Evolutionary conservation across 176 grass and related monocot genomes (phyloP).

Genomic region (Echinochloa phyllopogon): DNA sequence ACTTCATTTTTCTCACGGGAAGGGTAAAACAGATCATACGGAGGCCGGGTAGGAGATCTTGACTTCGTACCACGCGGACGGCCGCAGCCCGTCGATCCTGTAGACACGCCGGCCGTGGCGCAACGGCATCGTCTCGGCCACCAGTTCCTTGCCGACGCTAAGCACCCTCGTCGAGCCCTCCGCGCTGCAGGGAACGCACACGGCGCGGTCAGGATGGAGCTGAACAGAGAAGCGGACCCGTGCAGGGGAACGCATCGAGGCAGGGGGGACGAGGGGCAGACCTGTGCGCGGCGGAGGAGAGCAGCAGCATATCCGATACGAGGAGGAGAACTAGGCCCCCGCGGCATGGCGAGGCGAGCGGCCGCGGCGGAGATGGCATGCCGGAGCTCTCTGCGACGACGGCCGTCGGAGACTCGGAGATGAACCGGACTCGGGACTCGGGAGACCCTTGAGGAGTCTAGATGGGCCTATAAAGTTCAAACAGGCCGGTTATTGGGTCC

Average conservation of each 20-base stretch:
- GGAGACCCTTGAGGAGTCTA: not conserved
- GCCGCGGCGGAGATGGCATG: constrained; percentile 27
- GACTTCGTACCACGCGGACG: constrained; percentile 81
- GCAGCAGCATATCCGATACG: not conserved
- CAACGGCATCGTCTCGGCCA: constrained; percentile 64
- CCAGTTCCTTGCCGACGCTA: constrained; percentile 61
- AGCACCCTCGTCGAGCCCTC: constrained; percentile 51
- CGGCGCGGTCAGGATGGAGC: not conserved
- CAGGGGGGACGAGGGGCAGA: not conserved
- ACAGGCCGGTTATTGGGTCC: not conserved
- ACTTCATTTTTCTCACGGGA: not conserved
- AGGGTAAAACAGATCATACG: constrained; percentile 60
- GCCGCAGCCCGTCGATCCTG: constrained; percentile 55
- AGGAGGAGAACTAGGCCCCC: not conserved
- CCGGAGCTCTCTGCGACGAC: not conserved
- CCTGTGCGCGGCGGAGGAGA: constrained; percentile 10
- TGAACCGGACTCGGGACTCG: not conserved
- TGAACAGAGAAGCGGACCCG: not conserved
- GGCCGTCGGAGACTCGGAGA: constrained; percentile 21
- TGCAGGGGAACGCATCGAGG: not conserved
- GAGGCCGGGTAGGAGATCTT: constrained; percentile 96
- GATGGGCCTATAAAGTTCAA: not conserved
- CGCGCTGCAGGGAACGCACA: constrained; percentile 38
- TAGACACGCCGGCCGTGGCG: constrained; percentile 56
- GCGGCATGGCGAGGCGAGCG: constrained; percentile 10